Conservation (phyloP, 2,329 filamentous ascomycete species). For the Gaeumannomyces sp. region DNA sequence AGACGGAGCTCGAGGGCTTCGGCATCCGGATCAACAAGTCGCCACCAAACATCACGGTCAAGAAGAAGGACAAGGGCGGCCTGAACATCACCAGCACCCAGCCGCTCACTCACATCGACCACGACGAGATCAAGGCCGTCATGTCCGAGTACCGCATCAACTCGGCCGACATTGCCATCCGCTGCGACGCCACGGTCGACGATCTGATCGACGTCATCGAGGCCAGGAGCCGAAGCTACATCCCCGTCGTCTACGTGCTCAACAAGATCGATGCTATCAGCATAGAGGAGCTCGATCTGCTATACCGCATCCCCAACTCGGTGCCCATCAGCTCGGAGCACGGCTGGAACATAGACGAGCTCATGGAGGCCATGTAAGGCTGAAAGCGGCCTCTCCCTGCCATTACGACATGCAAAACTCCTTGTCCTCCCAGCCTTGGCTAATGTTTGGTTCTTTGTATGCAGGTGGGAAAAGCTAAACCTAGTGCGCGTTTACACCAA, state of each 20-base stretch:
- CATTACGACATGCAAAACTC: neutral
- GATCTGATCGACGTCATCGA: conserved; percentile 95
- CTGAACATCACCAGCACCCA: conserved; percentile 94
- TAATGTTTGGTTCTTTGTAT: conserved; percentile 8
- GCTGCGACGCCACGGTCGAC: conserved; percentile 95
- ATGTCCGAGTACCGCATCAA: conserved; percentile 96
- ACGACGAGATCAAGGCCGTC: conserved; percentile 96
- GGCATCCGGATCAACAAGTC: conserved; percentile 96
- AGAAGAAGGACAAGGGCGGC: conserved; percentile 98
- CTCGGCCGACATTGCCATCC: conserved; percentile 94
- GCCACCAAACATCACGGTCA: conserved; percentile 98
- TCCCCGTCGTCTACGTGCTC: conserved; percentile 96
- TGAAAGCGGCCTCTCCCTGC: neutral
- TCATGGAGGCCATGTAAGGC: conserved; percentile 82
- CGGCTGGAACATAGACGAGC: conserved; percentile 96
- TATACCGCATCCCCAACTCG: conserved; percentile 95
- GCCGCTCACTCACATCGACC: conserved; percentile 83
- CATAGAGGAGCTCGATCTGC: conserved; percentile 91
- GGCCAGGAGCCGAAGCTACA: conserved; percentile 90
- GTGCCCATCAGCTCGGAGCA: conserved; percentile 96
- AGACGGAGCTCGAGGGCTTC: conserved; percentile 91
- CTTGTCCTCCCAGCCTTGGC: conserved; percentile 3
- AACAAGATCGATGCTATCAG: conserved; percentile 99
- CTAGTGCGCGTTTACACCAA: conserved; percentile 94
- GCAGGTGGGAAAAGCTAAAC: conserved; percentile 84